A percentile compares a stretch with the other conserved stretches of the same genome.
Evolutionary conservation across 148 eudicot species (phyloP).

Genomic region (Spergularia bocconei): DNA sequence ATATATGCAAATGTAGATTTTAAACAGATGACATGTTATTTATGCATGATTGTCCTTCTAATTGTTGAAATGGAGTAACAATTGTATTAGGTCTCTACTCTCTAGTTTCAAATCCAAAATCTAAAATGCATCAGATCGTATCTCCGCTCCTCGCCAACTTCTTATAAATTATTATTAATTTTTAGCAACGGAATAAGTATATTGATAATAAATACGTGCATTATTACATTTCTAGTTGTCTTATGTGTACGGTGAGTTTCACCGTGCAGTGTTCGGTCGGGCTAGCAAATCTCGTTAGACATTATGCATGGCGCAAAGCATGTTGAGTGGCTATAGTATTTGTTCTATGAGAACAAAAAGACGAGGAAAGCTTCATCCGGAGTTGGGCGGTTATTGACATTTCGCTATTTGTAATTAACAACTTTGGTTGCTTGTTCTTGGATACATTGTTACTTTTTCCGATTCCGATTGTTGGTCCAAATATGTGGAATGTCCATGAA

Average conservation of each 20-base stretch:
- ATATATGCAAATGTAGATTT: not conserved
- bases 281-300: no score
- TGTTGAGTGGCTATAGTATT: not conserved
- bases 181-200: no score
- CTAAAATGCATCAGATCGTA: no score
- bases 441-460: conserved; percentile 17
- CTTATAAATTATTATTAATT: no score
- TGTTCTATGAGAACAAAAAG: conserved; percentile 8
- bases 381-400: not conserved
- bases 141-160: no score
- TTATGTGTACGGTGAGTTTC: no score
- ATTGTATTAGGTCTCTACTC: no score
- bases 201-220: no score
- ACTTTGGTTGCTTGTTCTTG: conserved; percentile 25
- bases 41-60: not conserved
- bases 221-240: no score
- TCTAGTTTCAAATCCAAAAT: no score
- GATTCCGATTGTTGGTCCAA: not conserved
- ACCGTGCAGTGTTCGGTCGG: no score
- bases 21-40: not conserved
- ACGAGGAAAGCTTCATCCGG: not conserved
- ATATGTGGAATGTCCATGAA: no score
- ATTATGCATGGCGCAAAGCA: not conserved
- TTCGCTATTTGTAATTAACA: conserved; percentile 1
- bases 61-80: not conserved